Evolutionary conservation across 1,139 yeast genomes (phyloP), one percentile per base, ranked within the genome.

Genomic region (Petasospora rhodanensis): DNA sequence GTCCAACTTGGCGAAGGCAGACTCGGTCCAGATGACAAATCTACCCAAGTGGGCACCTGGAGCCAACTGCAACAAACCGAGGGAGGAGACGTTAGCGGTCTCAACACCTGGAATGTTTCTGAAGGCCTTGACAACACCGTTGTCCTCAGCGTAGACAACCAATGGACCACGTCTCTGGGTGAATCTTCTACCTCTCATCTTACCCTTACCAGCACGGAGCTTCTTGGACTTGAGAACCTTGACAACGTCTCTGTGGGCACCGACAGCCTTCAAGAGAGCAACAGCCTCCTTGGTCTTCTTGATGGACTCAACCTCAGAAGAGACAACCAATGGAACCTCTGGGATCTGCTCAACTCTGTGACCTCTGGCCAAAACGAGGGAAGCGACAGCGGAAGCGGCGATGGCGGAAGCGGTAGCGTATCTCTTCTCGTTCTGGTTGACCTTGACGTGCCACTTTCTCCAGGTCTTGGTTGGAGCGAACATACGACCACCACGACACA

Each of bases 401-500:
- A 91, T 85, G 62, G 98, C 98, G 55, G 99, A 91, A 63, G 96
- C 97, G 58, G 97, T 89, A 56, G 99, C 99, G 73, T 89, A 91
- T 76, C 97, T 91, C 83, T 89, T 91, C 78, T 91, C 96, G 86
- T 89, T 91, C 74, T 87, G 96, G 96, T 91, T 91, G 62, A 91
- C 96, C 83, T 87, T 91, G 68, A 91, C 94, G 87, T 93, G 94
- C 98, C 98, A 91, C 76, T 82, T 87, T 84, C 98, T 87, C 98
- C 98, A 91, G 72, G 95, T 87, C 82, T 93, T 91, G 73, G 98
- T 91, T 71, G 98, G 98, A 71, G 98, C 96, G 66, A 91, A 91
- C 97, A 91, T 91, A 77, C 98, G 95, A 78, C 98, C 98, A 72
- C 97, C 96, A 77, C 98, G 91, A 82, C 98, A 91, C 98, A 91